Base-by-base conservation (phyloP, 805 yeast species). In the Kuraishia capsulata region DNA sequence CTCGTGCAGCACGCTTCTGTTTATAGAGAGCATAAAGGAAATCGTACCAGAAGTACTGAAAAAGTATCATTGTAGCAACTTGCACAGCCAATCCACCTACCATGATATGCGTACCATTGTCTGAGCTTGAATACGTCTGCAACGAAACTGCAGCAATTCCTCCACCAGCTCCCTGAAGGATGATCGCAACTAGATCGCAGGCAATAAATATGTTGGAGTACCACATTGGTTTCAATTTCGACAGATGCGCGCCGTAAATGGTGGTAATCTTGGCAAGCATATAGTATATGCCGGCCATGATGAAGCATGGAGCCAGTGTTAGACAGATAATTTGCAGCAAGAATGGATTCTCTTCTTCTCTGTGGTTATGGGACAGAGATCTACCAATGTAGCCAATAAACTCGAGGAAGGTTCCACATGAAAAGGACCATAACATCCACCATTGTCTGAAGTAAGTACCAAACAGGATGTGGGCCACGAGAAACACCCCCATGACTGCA, bases 271-370 rank as follows among this genome's bases (percentile, higher is more conserved):
- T 81, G 4, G 82, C 87, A 45, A 87, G 59, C 39, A 78, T 64
- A 46, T 71, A 81, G 59, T 87, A 88, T 3, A 87, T 65, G 1
- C 90, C 95, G 3, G 83, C 96, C 84, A 84, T 81, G 33, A 83
- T 64, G 54, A 87, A 81, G 17, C 85, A 86, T 0, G 96, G 96
- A 0, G 86, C 90, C 35, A 87, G 57, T 0, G 90, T 84, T 40
- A 86, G 60, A 49, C 79, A 67, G 39, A 78, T 71, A 44, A 81
- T 71, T 55, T 87, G 94, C 48, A 78, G 58, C 32, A 81, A 51
- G 50, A 67, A 87, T 21, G 66, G 61, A 37, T 67, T 54, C 30
- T 58, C 44, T 28, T 59, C 50, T 13, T 38, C 32, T 37, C 53
- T 41, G 44, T 71, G 52, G 33, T 52, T 45, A 16, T 69, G 65